Evolutionary conservation across 257 asterid genomes (phyloP), one percentile per base, ranked within the genome.

Genomic region (Solanum medicagineum): DNA sequence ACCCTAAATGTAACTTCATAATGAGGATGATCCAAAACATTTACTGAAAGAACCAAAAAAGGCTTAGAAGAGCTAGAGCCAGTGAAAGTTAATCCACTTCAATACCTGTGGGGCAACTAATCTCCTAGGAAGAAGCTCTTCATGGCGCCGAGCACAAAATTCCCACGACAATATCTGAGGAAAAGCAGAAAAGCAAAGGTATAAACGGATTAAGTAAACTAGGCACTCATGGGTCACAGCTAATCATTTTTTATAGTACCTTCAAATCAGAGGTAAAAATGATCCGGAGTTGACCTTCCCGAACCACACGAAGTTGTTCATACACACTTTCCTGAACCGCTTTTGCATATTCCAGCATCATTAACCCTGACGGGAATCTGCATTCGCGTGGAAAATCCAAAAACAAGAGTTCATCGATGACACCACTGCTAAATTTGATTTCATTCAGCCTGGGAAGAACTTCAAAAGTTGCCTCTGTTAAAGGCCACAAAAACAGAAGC

Each of bases 401-500:
- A 93, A 91, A 97, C 87, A 97, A 89, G 83, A 95, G 98, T 89
- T 97, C 99, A 44, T 94, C 98, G 7, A 94, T 85, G 63, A 97
- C 93, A 44, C 98, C 98, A 81, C 98, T 95, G 77, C 98, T 94
- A 87, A 95, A 97, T 89, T 97, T 95, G 88, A 97, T 97, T 90
- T 97, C 98, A 86, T 93, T 94, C 24, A 97, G 99, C 88, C 99
- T 92, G 10, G 99, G 98, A 75, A 97, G 98, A 86, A 95, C 99
- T 92, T 97, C 99, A 87, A 89, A 94, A 85, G 99, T 97, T 84
- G 99, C 99, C 91, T 95, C 99, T 97, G 97, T 83, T 75, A 40
- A 86, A 83, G 75, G 55, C 83, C 83, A 75, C 89, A 85, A 75
- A 51, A 14, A 60, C 29, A 29, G 49, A 79, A 79, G 83, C 49